Evolutionary conservation across 1,284 basidiomycete species (phyloP).

Genomic region (Ustilago crameri): DNA sequence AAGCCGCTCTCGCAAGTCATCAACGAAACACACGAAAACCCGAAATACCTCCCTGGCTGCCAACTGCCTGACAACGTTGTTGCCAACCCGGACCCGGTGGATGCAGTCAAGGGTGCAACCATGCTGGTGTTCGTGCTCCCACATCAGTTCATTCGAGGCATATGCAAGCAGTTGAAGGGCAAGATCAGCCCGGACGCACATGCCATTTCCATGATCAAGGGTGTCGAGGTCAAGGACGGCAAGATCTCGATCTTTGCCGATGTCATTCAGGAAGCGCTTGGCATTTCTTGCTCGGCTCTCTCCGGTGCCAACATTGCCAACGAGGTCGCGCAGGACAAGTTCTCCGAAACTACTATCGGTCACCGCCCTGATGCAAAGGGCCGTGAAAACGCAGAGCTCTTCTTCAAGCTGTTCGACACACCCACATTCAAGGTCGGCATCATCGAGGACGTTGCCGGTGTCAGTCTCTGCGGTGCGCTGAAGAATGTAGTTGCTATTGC

Average conservation of each 20-base stretch:
- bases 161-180: slow-evolving; percentile 63
- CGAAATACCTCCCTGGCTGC: slow-evolving; percentile 72
- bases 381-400: slow-evolving; percentile 53
- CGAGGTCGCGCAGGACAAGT: slow-evolving; percentile 72
- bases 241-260: slow-evolving; percentile 74
- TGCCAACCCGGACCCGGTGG: slow-evolving; percentile 71
- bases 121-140: slow-evolving; percentile 73
- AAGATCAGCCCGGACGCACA: slow-evolving; percentile 59
- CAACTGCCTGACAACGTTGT: slow-evolving; percentile 72
- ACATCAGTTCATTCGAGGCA: slow-evolving; percentile 70
- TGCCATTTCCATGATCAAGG: slow-evolving; percentile 69
- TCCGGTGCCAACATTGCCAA: slow-evolving; percentile 75
- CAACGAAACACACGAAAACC: slow-evolving; percentile 73
- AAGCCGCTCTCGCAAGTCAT: slow-evolving; percentile 73
- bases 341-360: slow-evolving; percentile 74
- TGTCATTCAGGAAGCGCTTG: slow-evolving; percentile 72
- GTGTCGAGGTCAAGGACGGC: slow-evolving; percentile 68
- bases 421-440: slow-evolving; percentile 72
- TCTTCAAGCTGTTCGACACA: slow-evolving; percentile 70
- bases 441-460: slow-evolving; percentile 73
- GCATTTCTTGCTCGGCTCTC: slow-evolving; percentile 72
- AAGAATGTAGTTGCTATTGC: slow-evolving; percentile 74
- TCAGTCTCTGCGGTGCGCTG: slow-evolving; percentile 73
- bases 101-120: slow-evolving; percentile 72
- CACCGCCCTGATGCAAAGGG: slow-evolving; percentile 69